These are phyloP conservation scores for Plasmodium coatneyi DNA, from an alignment of 169 alveolate species.

Conservation along the genomic window DNA sequence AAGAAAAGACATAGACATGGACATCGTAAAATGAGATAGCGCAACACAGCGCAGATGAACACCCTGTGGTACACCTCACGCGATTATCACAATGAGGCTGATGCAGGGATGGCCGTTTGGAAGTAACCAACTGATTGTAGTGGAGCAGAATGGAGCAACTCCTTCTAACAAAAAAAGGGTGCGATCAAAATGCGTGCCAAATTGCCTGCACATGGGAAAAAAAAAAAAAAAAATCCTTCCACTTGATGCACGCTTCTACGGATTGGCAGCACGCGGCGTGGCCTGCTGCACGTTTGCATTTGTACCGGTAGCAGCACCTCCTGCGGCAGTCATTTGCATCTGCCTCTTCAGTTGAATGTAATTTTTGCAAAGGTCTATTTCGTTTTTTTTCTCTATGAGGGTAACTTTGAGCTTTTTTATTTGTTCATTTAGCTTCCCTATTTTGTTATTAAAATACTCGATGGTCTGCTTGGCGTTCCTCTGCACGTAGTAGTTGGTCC, in stretches of 20 bases:
- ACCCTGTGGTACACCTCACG: not conserved
- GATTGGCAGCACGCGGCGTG: conserved; percentile 4
- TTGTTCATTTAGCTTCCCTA: conserved; percentile 52
- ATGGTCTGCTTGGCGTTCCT: conserved; percentile 50
- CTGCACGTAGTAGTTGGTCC: conserved; percentile 68
- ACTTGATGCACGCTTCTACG: not conserved
- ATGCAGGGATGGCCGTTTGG: not conserved
- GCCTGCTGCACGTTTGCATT: not conserved
- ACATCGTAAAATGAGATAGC: not conserved
- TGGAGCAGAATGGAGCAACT: not conserved
- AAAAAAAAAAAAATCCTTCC: not conserved
- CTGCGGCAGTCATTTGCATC: conserved; percentile 17
- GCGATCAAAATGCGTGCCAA: not conserved
- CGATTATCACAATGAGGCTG: not conserved
- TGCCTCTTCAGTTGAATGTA: conserved; percentile 54
- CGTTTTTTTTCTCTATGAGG: conserved; percentile 59
- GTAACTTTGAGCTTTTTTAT: conserved; percentile 34
- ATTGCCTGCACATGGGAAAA: not conserved
- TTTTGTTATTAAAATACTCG: conserved; percentile 46
- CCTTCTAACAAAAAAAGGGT: not conserved
- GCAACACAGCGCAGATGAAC: not conserved
- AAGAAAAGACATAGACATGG: not conserved
- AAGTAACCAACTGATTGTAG: not conserved
- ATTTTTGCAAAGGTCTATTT: conserved; percentile 63
- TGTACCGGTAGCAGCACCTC: not conserved